These are phyloP conservation scores for Macrophomina pseudophaseolina DNA, from an alignment of 2,329 filamentous ascomycete species.

Conservation along the genomic window DNA sequence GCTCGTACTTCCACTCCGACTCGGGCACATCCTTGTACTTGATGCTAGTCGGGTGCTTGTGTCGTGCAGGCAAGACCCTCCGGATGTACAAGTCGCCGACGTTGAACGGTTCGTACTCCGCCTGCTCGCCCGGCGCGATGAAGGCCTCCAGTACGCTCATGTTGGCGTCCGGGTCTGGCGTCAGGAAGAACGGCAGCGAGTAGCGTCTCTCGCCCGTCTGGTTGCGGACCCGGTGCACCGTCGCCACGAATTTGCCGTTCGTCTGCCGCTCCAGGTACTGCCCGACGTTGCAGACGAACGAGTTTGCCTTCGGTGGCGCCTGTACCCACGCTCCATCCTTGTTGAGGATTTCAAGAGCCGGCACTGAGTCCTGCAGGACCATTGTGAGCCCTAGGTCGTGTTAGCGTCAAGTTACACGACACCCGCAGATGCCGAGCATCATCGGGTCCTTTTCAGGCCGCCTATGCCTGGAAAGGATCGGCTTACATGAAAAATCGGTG, in stretches of 20 bases:
- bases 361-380: slow-evolving; percentile 25
- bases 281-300: slow-evolving; percentile 50
- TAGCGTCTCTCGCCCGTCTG: slow-evolving; percentile 45
- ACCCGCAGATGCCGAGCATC: not conserved
- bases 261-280: slow-evolving; percentile 50
- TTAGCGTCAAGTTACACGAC: slow-evolving; percentile 35
- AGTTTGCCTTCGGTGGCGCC: slow-evolving; percentile 41
- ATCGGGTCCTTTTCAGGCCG: not conserved
- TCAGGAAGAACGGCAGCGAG: slow-evolving; percentile 50
- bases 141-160: slow-evolving; percentile 39
- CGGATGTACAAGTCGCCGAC: slow-evolving; percentile 40
- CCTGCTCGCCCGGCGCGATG: slow-evolving; percentile 33
- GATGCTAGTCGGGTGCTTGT: slow-evolving; percentile 46
- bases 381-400: slow-evolving; percentile 25
- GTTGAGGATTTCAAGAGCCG: slow-evolving; percentile 47
- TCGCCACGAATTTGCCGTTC: slow-evolving; percentile 46
- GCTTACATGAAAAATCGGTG: slow-evolving; percentile 30
- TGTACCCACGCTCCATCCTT: slow-evolving; percentile 49
- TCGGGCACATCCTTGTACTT: slow-evolving; percentile 44
- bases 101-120: slow-evolving; percentile 14
- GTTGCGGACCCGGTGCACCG: slow-evolving; percentile 49
- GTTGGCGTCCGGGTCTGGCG: slow-evolving; percentile 42
- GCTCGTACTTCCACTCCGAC: slow-evolving; percentile 37
- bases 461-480: not conserved
- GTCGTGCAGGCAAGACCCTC: slow-evolving; percentile 41